These are phyloP conservation scores for Avena atlantica DNA, from an alignment of 176 grass and related monocot species.

Conservation along the genomic window DNA sequence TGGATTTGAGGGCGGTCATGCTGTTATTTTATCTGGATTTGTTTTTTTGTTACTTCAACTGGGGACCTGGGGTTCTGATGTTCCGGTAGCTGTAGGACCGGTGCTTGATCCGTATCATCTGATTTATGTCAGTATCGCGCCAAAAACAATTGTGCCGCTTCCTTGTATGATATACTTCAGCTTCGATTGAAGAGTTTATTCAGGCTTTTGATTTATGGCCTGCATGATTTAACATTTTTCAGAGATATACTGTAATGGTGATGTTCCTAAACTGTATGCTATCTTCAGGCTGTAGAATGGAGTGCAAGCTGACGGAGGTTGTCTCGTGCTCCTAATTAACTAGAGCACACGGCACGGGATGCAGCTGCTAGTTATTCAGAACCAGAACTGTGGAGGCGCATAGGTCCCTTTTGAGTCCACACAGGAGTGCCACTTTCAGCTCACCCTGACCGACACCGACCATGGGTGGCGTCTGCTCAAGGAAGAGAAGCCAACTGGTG, in stretches of 20 bases:
- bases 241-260: neutral
- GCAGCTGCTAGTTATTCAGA: neutral
- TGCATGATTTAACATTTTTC: neutral
- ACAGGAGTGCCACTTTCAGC: constrained; percentile 6
- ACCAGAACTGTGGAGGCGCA: constrained; percentile 1
- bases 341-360: neutral
- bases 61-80: neutral
- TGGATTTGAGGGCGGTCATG: neutral
- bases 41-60: neutral
- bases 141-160: neutral
- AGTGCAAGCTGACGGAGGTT: constrained; percentile 18
- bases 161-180: neutral
- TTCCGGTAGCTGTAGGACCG: neutral
- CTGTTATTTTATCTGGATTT: neutral
- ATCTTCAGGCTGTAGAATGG: constrained; percentile 44
- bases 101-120: constrained; percentile 29
- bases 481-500: constrained; percentile 80
- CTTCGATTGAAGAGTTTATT: neutral
- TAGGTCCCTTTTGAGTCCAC: constrained; percentile 10
- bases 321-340: neutral
- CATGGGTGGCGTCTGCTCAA: constrained; percentile 94
- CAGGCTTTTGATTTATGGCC: neutral
- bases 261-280: neutral
- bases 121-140: neutral
- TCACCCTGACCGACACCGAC: constrained; percentile 3